A percentile compares a stretch with the other conserved stretches of the same genome.
These are phyloP conservation scores for Hanseniaspora occidentalis DNA, from an alignment of 805 yeast genomes.

Conservation along the genomic window DNA sequence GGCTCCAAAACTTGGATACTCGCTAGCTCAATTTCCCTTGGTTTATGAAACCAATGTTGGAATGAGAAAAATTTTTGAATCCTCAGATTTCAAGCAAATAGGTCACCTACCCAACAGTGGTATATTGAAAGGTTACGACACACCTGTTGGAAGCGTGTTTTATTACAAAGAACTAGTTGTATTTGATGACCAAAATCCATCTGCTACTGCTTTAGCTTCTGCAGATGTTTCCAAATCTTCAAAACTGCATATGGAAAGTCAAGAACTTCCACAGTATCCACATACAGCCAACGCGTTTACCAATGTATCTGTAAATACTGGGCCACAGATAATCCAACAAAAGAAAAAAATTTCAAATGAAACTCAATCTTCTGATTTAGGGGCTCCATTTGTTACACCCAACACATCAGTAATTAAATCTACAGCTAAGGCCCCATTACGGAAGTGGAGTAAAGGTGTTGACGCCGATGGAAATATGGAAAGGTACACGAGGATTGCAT, in stretches of 20 bases:
- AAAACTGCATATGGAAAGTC: not conserved
- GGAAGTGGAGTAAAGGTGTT: constrained; percentile 1
- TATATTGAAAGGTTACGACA: constrained; percentile 68
- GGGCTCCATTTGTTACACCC: not conserved
- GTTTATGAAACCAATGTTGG: constrained; percentile 83
- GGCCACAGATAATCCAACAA: not conserved
- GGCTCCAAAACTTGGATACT: constrained; percentile 84
- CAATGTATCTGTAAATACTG: not conserved
- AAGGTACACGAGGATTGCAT: constrained; percentile 65
- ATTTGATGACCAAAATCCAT: constrained; percentile 10
- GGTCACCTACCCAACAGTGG: constrained; percentile 86
- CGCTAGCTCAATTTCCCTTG: constrained; percentile 70
- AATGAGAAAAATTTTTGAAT: constrained; percentile 67
- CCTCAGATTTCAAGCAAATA: constrained; percentile 59
- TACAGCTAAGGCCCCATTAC: not conserved
- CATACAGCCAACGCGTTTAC: not conserved
- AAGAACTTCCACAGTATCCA: no score
- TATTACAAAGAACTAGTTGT: constrained; percentile 63
- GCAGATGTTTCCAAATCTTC: not conserved
- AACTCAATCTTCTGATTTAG: no score
- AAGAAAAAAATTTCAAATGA: no score
- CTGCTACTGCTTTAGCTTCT: not conserved
- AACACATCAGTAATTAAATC: constrained; percentile 2
- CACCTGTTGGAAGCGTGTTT: constrained; percentile 76
- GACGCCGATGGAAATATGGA: constrained; percentile 16